Conservation (phyloP, 2,329 filamentous ascomycete species). For the Mariannaea elegans region DNA sequence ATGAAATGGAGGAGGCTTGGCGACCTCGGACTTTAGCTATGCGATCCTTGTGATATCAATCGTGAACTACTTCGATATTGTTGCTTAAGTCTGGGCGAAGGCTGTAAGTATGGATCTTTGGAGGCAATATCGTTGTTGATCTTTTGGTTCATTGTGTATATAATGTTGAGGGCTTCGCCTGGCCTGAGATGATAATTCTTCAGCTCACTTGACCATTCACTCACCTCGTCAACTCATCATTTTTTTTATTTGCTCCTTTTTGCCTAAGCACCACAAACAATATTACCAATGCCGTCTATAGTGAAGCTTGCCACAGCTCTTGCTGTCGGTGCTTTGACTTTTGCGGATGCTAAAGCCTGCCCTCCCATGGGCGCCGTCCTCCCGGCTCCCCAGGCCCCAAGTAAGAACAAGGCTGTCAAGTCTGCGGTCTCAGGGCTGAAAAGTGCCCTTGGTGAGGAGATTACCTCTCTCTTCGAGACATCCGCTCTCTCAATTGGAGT, state of each 20-base stretch:
- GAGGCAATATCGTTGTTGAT: not conserved
- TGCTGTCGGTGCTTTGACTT: slow-evolving; percentile 22
- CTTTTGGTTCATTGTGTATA: slow-evolving; percentile 21
- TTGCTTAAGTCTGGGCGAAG: not conserved
- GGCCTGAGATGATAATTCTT: not conserved
- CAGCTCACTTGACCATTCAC: not conserved
- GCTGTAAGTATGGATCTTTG: not conserved
- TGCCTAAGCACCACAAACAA: not conserved
- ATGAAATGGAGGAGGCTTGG: not conserved
- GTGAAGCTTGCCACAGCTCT: slow-evolving; percentile 22
- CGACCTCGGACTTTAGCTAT: slow-evolving; percentile 8
- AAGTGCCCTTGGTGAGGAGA: slow-evolving; percentile 35
- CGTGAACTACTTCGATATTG: not conserved
- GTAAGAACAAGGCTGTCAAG: slow-evolving; percentile 42
- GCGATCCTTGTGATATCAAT: not conserved
- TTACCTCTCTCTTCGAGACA: slow-evolving; percentile 39
- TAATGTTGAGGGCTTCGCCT: slow-evolving; percentile 7
- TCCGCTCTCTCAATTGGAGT: slow-evolving; percentile 51
- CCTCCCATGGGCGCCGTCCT: slow-evolving; percentile 55
- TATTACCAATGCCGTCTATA: slow-evolving; percentile 28
- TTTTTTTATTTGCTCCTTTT: not conserved
- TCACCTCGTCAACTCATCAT: not conserved
- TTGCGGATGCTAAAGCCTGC: slow-evolving; percentile 46
- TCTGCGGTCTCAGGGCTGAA: slow-evolving; percentile 37
- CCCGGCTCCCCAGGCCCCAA: slow-evolving; percentile 47